Evolutionary conservation across 1,284 basidiomycete species (phyloP), one percentile per base, ranked within the genome.

Genomic region (Trichosporon coremiiforme): DNA sequence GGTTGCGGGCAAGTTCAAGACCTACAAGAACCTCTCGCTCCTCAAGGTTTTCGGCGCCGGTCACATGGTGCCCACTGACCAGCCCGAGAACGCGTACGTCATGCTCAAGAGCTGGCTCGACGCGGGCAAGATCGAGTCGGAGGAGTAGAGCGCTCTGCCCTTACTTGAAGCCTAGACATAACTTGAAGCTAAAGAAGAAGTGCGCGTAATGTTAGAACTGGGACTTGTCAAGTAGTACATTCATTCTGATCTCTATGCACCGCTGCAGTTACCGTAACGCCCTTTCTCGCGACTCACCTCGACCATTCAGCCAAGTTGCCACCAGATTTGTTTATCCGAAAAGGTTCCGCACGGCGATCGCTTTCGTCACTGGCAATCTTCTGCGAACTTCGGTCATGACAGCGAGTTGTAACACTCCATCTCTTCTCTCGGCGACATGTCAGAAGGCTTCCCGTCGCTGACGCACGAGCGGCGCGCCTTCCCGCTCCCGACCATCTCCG

Each of bases 401-500:
- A n/a, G 7, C 41, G 17, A 13, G n/a, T n/a, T n/a, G n/a, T 8
- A 41, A 47, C 45, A 17, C n/a, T 12, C 3, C 6, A n/a, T 12
- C 35, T 38, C 3, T 4, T 33, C 33, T 5, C 62, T 41, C 62
- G 57, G 7, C n/a, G 4, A 22, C 47, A 76, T 79, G 67, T 79
- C 81, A 67, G 81, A 82, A 67, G 80, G 79, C 36, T 82, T 80
- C 17, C 78, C 80, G 45, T 82, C 81, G 1, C 73, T 78, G 9
- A 82, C 80, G 75, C 77, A 76, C 68, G 73, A 53, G 45, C 55
- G 73, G n/a, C 53, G 75, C 33, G 73, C 79, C 6, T 82, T 83
- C 65, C 80, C 80, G 4, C 74, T 82, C n/a, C 80, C 82, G 31
- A 73, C 79, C 12, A 90, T 95, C 68, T 86, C 92, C n/a, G 91